Evolutionary conservation across 2,329 filamentous ascomycete species (phyloP).

Genomic region (Incumbomyces lentus): DNA sequence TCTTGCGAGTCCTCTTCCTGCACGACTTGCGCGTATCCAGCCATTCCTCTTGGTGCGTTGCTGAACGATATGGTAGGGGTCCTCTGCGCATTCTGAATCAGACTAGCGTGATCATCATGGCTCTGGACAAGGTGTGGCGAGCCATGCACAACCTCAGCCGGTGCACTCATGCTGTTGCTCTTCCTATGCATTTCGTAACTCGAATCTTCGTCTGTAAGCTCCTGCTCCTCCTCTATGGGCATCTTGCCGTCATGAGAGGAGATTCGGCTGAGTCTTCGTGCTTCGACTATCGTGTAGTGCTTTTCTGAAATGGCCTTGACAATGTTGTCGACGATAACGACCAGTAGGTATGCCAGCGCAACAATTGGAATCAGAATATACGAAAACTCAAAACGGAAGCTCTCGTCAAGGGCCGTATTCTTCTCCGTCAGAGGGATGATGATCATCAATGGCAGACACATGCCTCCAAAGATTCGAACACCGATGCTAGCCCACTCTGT

Average conservation of each 20-base stretch:
- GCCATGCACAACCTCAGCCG: background rate
- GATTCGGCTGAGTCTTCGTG: background rate
- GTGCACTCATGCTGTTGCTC: background rate
- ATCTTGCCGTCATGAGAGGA: background rate
- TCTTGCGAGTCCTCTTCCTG: background rate
- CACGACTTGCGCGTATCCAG: background rate
- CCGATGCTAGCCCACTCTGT: conserved; percentile 13
- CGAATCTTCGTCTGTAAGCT: conserved; percentile 1
- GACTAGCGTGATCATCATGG: background rate
- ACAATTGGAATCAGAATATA: conserved; percentile 6
- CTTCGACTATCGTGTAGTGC: conserved; percentile 2
- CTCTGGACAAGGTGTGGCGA: background rate
- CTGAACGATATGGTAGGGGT: background rate
- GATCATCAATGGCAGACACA: conserved; percentile 5
- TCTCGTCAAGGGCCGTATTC: background rate
- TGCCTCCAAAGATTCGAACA: conserved; percentile 5
- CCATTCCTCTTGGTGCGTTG: background rate
- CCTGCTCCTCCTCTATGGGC: background rate
- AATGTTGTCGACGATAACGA: conserved; percentile 7
- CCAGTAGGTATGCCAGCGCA: background rate
- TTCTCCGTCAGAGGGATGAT: background rate
- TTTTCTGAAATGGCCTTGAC: conserved; percentile 2
- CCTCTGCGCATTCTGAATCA: background rate
- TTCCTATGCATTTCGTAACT: conserved; percentile 1
- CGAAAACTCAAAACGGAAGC: conserved; percentile 4